A percentile compares a stretch with the other conserved stretches of the same genome.
phyloP scores from a whole-genome alignment of 495 filamentous ascomycete genomes.

The Xylaria telfairii region DNA sequence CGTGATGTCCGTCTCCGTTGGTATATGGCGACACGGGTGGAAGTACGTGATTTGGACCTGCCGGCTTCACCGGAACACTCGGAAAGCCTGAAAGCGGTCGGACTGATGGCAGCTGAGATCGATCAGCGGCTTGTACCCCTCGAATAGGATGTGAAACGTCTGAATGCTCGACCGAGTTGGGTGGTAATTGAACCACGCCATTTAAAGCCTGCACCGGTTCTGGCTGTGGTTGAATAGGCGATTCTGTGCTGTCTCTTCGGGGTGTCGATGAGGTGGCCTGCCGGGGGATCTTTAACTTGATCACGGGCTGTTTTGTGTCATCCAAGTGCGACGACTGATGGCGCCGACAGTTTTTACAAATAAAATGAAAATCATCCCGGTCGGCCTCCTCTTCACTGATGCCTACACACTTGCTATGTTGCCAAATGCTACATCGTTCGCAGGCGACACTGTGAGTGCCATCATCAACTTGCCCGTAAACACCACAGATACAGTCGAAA shows the following conservation, averaged over 20 bases:
- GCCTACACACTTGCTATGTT: constrained; percentile 89
- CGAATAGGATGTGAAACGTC: background rate
- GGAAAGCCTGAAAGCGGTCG: constrained; percentile 12
- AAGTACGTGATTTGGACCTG: constrained; percentile 30
- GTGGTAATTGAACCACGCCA: constrained; percentile 19
- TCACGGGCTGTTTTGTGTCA: constrained; percentile 53
- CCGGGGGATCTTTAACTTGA: constrained; percentile 77
- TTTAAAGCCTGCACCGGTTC: constrained; percentile 20
- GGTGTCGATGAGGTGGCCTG: constrained; percentile 56
- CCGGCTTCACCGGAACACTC: constrained; percentile 35
- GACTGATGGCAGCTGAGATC: constrained; percentile 25
- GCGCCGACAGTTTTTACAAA: constrained; percentile 79
- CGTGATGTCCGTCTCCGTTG: constrained; percentile 39
- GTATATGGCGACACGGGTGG: constrained; percentile 35
- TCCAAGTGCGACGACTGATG: constrained; percentile 60
- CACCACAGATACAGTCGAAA: constrained; percentile 92
- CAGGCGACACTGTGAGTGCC: constrained; percentile 94
- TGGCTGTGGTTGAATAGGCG: constrained; percentile 26
- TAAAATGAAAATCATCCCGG: constrained; percentile 84
- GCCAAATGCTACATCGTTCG: constrained; percentile 94
- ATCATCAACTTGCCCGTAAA: constrained; percentile 90
- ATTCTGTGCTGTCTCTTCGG: constrained; percentile 26
- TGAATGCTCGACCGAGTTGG: background rate
- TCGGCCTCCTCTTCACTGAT: constrained; percentile 80
- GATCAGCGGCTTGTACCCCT: constrained; percentile 15